These are phyloP conservation scores for Podaxis pistillaris DNA, from an alignment of 768 basidiomycete genomes.

Conservation along the genomic window DNA sequence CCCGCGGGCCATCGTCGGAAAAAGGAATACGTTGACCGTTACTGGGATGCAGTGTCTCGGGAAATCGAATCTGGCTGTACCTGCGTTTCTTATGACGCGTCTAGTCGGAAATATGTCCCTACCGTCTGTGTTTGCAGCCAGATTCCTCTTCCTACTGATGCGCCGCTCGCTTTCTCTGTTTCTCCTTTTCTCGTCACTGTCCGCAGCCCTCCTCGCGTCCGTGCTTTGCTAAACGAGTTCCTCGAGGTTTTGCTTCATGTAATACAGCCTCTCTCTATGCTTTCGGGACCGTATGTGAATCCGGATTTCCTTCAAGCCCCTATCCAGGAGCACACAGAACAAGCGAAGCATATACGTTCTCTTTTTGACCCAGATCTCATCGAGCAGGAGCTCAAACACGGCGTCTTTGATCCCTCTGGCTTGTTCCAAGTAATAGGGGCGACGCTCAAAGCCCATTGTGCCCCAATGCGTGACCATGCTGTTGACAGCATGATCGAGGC, in stretches of 20 bases:
- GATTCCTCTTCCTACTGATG: constrained; percentile 3
- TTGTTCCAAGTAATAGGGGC: constrained; percentile 78
- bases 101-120: constrained; percentile 48
- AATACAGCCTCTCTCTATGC: constrained; percentile 73
- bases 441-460: constrained; percentile 87
- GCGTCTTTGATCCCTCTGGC: constrained; percentile 74
- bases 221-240: constrained; percentile 68
- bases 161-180: constrained; percentile 21
- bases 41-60: constrained; percentile 79
- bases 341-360: constrained; percentile 64
- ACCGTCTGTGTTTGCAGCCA: constrained; percentile 52
- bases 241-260: constrained; percentile 80
- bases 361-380: constrained; percentile 83
- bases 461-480: constrained; percentile 85
- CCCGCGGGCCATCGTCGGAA: constrained; percentile 76
- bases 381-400: constrained; percentile 75
- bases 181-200: constrained; percentile 50
- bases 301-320: constrained; percentile 59
- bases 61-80: constrained; percentile 85
- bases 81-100: constrained; percentile 70
- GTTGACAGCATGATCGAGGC: constrained; percentile 82
- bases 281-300: constrained; percentile 59
- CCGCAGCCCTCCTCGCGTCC: constrained; percentile 71
- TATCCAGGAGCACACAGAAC: constrained; percentile 59
- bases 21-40: constrained; percentile 68